Base-by-base conservation (phyloP, 1,284 basidiomycete genomes). In the Nidula niveotomentosa region DNA sequence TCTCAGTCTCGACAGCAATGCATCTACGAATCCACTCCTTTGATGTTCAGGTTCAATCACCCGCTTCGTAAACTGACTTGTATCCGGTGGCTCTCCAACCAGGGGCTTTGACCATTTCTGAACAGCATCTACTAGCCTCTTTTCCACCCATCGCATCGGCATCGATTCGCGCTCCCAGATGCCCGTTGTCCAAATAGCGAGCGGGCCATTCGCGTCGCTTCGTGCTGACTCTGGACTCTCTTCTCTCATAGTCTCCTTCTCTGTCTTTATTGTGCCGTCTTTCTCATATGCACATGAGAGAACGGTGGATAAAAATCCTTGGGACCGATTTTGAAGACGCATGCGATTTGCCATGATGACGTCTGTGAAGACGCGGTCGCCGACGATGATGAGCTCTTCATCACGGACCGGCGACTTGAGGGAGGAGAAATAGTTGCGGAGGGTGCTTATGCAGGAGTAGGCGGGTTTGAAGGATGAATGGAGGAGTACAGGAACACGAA, bases 351-450 rank as follows among this genome's bases (percentile, higher is more conserved):
- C 90, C 65, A 98, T 78, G 46, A 97, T 83, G 15, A 96, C 77
- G 69, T 98, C 96, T 0, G 96, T 98, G 65, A 96, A 91, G 43
- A 96, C 74, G 8, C 96, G 80, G 72, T 98, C 96, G 1, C 96
- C 96, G 8, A 98, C 84, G 15, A 97, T 73, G 56, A 97, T 73
- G 36, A 97, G 77, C 56, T 84, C 82, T 47, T 81, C 76, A 61
- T 85, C 82, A 12, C 67, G 66, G 49, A 90, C 67, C 0, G 86
- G 83, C 6, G 58, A 61, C 8, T 67, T 76, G 7, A 85, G 75
- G 1, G 83, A 82, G 5, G 71, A 68, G 65, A 85, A 86, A 74
- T 94, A 93, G 36, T 76, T 70, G 30, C 85, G 78, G 48, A 96
- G 85, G 47, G 81, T 75, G 10, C 69, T 58, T 6, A 89, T 88